These are phyloP conservation scores for Penicillium simplicissimum DNA, from an alignment of 495 filamentous ascomycete genomes.

Conservation along the genomic window DNA sequence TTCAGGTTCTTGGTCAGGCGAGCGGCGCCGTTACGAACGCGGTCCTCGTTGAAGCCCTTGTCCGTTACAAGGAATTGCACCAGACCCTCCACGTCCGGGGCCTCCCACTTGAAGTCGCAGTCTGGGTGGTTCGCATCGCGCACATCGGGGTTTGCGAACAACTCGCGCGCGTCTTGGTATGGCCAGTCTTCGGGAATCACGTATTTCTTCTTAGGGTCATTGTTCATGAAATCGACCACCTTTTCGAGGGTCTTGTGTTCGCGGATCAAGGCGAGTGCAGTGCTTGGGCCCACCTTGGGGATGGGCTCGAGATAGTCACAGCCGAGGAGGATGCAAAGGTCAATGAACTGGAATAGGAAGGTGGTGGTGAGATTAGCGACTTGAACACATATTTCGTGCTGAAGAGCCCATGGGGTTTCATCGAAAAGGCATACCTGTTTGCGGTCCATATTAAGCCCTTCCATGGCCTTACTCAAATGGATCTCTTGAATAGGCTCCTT, in stretches of 20 bases:
- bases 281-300: slow-evolving; percentile 87
- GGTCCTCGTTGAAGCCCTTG: slow-evolving; percentile 95
- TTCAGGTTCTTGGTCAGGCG: slow-evolving; percentile 86
- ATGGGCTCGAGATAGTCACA: slow-evolving; percentile 98
- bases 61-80: slow-evolving; percentile 86
- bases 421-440: slow-evolving; percentile 58
- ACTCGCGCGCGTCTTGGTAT: slow-evolving; percentile 82
- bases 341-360: slow-evolving; percentile 69
- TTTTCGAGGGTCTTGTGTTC: slow-evolving; percentile 86
- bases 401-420: not conserved
- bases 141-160: slow-evolving; percentile 90
- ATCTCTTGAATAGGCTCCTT: slow-evolving; percentile 99
- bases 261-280: slow-evolving; percentile 88
- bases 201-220: slow-evolving; percentile 75
- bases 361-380: not conserved
- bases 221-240: slow-evolving; percentile 74
- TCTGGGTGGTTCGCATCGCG: slow-evolving; percentile 78
- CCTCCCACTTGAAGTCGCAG: slow-evolving; percentile 97
- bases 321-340: slow-evolving; percentile 95
- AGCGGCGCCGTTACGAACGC: slow-evolving; percentile 74
- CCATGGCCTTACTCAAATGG: slow-evolving; percentile 76
- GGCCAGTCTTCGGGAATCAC: slow-evolving; percentile 91
- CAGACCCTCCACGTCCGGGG: slow-evolving; percentile 84
- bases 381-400: not conserved
- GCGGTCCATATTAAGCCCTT: slow-evolving; percentile 82